phyloP scores from a whole-genome alignment of 1,284 basidiomycete genomes.

The Boletus calvinii region DNA sequence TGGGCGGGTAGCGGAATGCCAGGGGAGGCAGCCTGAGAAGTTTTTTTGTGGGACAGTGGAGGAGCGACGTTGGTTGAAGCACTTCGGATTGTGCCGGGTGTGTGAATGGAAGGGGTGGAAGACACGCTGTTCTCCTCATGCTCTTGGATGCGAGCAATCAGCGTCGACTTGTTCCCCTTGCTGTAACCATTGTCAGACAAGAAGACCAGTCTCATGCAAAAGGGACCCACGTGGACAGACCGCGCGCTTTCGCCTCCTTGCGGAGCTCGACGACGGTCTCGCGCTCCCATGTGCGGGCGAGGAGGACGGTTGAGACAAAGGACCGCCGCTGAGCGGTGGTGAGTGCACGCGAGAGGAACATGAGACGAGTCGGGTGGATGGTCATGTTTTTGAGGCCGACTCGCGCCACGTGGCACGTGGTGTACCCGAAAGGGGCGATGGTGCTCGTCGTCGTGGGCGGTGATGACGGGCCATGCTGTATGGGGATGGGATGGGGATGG shows the following conservation, averaged over 20 bases:
- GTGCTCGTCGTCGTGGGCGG: conserved; percentile 2
- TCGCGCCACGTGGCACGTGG: conserved; percentile 5
- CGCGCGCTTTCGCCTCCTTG: conserved; percentile 63
- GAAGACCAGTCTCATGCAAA: neutral
- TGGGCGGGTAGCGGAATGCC: conserved; percentile 38
- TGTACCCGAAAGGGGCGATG: neutral
- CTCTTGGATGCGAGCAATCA: conserved; percentile 55
- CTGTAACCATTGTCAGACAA: conserved; percentile 35
- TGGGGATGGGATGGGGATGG: neutral
- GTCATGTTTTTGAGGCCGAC: neutral
- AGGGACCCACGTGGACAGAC: conserved; percentile 57
- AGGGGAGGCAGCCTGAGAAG: conserved; percentile 33
- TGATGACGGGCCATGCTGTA: neutral
- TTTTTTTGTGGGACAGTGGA: conserved; percentile 12
- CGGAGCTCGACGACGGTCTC: conserved; percentile 61
- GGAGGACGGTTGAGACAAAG: conserved; percentile 67
- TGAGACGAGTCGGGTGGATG: neutral
- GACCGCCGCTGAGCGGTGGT: conserved; percentile 27
- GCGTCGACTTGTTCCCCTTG: conserved; percentile 56
- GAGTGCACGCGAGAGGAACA: conserved; percentile 14
- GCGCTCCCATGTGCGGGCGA: conserved; percentile 63
- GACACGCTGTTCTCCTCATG: conserved; percentile 39
- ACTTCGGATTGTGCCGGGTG: conserved; percentile 26
- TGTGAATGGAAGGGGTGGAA: conserved; percentile 13
- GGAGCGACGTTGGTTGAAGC: conserved; percentile 37